Conservation (phyloP, 257 asterid species). For the Ballota nigra region DNA sequence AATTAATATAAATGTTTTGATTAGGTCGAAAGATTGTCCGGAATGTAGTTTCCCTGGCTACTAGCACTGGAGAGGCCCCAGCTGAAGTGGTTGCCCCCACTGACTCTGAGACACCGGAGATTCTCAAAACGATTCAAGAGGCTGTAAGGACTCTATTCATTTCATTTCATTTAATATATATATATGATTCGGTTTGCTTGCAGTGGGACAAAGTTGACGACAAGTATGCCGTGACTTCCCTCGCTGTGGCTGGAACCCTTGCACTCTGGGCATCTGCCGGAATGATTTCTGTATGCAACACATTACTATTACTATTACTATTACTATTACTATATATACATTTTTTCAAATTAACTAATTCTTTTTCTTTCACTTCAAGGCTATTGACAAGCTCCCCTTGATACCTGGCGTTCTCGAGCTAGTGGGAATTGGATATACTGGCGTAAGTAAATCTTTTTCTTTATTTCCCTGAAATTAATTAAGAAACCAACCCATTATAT, state of each 20-base stretch:
- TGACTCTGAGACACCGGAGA: slow-evolving; percentile 53
- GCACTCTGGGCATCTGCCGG: slow-evolving; percentile 69
- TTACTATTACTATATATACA: no score
- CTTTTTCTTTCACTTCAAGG: slow-evolving; percentile 32
- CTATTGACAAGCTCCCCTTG: slow-evolving; percentile 87
- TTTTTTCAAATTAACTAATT: background rate
- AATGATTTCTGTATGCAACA: slow-evolving; percentile 53
- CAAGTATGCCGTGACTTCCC: slow-evolving; percentile 81
- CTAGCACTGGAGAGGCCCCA: slow-evolving; percentile 78
- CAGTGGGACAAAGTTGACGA: slow-evolving; percentile 94
- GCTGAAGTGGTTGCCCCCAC: slow-evolving; percentile 46
- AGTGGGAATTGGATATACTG: slow-evolving; percentile 86
- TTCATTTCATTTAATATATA: no score
- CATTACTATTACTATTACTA: no score
- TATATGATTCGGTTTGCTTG: background rate
- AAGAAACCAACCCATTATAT: no score
- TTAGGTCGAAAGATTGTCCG: slow-evolving; percentile 59
- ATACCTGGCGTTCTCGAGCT: slow-evolving; percentile 87
- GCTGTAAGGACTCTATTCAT: slow-evolving; percentile 36
- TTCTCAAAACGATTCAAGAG: slow-evolving; percentile 55
- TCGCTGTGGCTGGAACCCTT: slow-evolving; percentile 62
- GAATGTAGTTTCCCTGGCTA: slow-evolving; percentile 67
- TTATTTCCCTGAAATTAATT: slow-evolving; percentile 25
- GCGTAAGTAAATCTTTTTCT: slow-evolving; percentile 25
- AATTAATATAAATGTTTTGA: background rate